phyloP scores from a whole-genome alignment of 305 asterid genomes.

The Nicotiana rustica region DNA sequence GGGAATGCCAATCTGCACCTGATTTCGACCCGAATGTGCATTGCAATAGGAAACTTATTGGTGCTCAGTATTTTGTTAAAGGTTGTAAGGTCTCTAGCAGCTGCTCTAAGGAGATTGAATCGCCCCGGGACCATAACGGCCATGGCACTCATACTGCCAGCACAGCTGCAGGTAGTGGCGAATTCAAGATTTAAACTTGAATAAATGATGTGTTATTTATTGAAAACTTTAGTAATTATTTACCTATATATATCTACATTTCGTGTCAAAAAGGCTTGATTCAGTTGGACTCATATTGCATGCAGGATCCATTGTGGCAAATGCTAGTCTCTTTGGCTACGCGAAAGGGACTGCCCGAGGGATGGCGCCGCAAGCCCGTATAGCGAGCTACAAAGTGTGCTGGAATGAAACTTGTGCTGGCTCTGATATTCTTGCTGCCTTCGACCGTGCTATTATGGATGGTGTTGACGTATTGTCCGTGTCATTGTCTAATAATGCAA shows the following conservation, averaged over 20 bases:
- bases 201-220: neutral
- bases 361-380: slow-evolving; percentile 32
- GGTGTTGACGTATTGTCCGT: slow-evolving; percentile 34
- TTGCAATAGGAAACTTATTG: slow-evolving; percentile 71
- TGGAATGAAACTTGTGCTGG: slow-evolving; percentile 31
- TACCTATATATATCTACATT: neutral
- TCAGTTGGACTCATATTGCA: neutral
- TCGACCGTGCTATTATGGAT: slow-evolving; percentile 36
- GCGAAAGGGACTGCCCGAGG: slow-evolving; percentile 33
- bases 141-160: slow-evolving; percentile 38
- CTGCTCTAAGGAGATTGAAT: slow-evolving; percentile 39
- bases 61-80: slow-evolving; percentile 58
- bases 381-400: slow-evolving; percentile 35
- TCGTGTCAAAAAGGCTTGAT: neutral
- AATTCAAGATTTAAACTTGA: neutral
- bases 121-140: slow-evolving; percentile 69
- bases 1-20: slow-evolving; percentile 54
- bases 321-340: slow-evolving; percentile 38
- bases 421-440: slow-evolving; percentile 35
- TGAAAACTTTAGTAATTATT: neutral
- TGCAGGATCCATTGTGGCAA: slow-evolving; percentile 36
- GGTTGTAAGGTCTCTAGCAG: slow-evolving; percentile 43
- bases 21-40: slow-evolving; percentile 56
- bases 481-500: slow-evolving; percentile 26
- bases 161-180: slow-evolving; percentile 7